phyloP scores from a whole-genome alignment of 2,329 filamentous ascomycete species.

The Aspergillus eucalypticola region DNA sequence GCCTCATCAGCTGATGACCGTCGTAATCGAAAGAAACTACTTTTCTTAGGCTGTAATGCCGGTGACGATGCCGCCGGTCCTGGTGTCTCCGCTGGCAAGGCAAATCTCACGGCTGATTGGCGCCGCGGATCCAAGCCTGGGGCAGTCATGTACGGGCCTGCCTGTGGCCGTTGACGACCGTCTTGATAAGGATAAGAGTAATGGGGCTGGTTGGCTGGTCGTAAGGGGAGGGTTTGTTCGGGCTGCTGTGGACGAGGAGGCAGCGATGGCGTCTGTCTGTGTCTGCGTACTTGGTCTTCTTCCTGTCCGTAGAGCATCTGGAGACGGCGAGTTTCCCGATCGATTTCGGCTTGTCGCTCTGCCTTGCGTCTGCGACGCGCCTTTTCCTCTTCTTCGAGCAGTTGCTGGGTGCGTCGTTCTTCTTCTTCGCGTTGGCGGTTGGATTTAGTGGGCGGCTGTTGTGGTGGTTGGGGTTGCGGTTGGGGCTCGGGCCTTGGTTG shows the following conservation, averaged over 20 bases:
- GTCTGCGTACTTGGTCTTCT: slow-evolving; percentile 36
- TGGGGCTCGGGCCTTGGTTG: background rate
- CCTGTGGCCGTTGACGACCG: background rate
- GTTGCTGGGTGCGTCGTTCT: slow-evolving; percentile 53
- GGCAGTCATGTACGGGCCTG: background rate
- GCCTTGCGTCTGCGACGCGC: slow-evolving; percentile 50
- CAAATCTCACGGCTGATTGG: slow-evolving; percentile 24
- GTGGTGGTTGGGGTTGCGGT: slow-evolving; percentile 10
- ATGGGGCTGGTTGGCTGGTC: slow-evolving; percentile 10
- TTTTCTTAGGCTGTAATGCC: slow-evolving; percentile 41
- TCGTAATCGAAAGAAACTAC: slow-evolving; percentile 48
- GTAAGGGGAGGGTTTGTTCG: slow-evolving; percentile 19
- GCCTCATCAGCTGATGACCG: slow-evolving; percentile 36
- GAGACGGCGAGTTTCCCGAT: slow-evolving; percentile 77
- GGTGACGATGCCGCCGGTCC: slow-evolving; percentile 10
- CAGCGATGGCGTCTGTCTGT: slow-evolving; percentile 25
- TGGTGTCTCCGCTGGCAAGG: slow-evolving; percentile 15
- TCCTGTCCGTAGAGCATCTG: slow-evolving; percentile 56
- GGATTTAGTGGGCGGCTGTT: background rate
- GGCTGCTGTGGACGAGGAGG: slow-evolving; percentile 22
- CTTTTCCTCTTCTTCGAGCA: slow-evolving; percentile 56
- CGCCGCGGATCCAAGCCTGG: slow-evolving; percentile 7
- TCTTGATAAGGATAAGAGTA: slow-evolving; percentile 20
- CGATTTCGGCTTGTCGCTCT: slow-evolving; percentile 58
- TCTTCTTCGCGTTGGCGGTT: slow-evolving; percentile 45